Conservation (phyloP, 192 early-diverging fungal species). For the Rhizoclosmatium sp. region DNA sequence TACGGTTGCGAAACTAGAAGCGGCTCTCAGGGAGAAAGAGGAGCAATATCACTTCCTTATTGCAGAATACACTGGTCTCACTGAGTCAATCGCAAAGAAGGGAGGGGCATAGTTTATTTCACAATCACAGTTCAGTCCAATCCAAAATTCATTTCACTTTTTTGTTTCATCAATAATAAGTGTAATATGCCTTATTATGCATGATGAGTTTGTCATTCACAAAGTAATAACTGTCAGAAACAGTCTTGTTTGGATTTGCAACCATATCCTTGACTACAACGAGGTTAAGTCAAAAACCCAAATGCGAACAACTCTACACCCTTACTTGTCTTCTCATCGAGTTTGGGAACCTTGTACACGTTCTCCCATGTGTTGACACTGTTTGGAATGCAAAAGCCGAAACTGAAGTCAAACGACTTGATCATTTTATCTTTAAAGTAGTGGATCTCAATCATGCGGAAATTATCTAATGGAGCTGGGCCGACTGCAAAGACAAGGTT, state of each 20-base stretch:
- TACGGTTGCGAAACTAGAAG: slow-evolving; percentile 37
- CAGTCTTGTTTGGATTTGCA: slow-evolving; percentile 39
- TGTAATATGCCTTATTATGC: slow-evolving; percentile 65
- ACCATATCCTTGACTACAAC: slow-evolving; percentile 58
- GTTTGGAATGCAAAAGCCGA: slow-evolving; percentile 69
- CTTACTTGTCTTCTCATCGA: slow-evolving; percentile 41
- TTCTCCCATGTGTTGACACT: slow-evolving; percentile 63
- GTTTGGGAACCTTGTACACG: slow-evolving; percentile 52
- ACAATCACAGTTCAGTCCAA: neutral
- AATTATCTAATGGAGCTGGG: slow-evolving; percentile 48
- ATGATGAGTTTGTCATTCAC: slow-evolving; percentile 61
- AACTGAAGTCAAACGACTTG: slow-evolving; percentile 63
- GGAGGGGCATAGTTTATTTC: neutral
- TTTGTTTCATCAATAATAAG: slow-evolving; percentile 36
- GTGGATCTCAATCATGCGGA: slow-evolving; percentile 58
- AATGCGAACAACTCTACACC: neutral
- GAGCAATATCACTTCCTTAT: slow-evolving; percentile 61
- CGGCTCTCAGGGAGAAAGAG: slow-evolving; percentile 52
- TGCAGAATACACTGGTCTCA: slow-evolving; percentile 52
- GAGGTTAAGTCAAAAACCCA: slow-evolving; percentile 29
- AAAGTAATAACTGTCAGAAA: slow-evolving; percentile 68
- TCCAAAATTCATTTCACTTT: neutral
- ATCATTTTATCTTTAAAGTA: slow-evolving; percentile 61
- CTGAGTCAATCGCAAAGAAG: slow-evolving; percentile 27
- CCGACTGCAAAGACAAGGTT: slow-evolving; percentile 63